Evolutionary conservation across 257 asterid genomes (phyloP), one percentile per base, ranked within the genome.

Genomic region (Plantago elongata): DNA sequence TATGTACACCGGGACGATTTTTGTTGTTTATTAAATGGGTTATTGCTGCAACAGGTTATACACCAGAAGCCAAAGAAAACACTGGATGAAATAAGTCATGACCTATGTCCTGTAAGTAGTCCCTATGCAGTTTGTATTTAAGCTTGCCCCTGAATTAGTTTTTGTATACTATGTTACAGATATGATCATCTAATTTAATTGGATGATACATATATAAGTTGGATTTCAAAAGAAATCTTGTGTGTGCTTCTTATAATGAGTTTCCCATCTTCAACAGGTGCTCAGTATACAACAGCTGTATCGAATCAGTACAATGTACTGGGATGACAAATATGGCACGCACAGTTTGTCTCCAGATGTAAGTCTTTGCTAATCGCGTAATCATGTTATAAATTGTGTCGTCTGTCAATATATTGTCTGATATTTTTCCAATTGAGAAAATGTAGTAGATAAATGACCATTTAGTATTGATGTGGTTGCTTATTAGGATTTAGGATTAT

Each of bases 321-420:
- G 99, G 99, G 99, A 92, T 72, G 99, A 92, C 86, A 92, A 92
- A 74, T 92, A 92, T 52, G 99, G 97, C 77, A 86, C 99, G 0
- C 97, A 93, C 42, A 93, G 99, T 80, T 86, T 93, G 74, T 86
- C 96, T 40, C 88, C 73, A 45, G 99, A 93, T 50, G 99, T 92
- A 75, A 86, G 86, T 64, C 64, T 43, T 40, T 51, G 46, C 27
- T 55, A 61, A 54, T 10, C 15, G 9, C 15, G 17, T 55, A 61
- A 54, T 10, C 15, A n/a, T 40, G 17, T 37, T 52, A 34, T 34
- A 34, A 52, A 22, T 52, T 5, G 7, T 4, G 17, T 54, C 6
- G 11, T 6, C 43, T 54, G 29, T 54, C 43, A 5, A 15, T 14
- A 54, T 27, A 54, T 29, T 54, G 43, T 27, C 13, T n/a, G 1